Evolutionary conservation across 257 asterid species (phyloP), one percentile per base, ranked within the genome.

Genomic region (Fraxinus cuspidata): DNA sequence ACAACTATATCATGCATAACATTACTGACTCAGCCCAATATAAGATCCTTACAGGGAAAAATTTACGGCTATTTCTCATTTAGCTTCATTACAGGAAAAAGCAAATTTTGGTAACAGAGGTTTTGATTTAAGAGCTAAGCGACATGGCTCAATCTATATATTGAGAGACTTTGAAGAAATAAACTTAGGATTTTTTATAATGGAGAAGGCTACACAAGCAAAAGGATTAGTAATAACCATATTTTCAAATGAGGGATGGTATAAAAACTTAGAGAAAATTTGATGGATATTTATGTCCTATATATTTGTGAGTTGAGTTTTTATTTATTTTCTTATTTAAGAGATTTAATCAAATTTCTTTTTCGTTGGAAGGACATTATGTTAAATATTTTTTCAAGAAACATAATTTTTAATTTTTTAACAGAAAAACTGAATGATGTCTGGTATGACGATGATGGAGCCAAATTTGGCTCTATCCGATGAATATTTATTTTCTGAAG

Each of bases 171-270:
- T n/a, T 28, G 35, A 76, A 66, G 69, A 65, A 49, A 51, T 69
- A 23, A 32, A 47, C 51, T 56, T 23, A 15, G 78, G 28, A 23
- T 27, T 25, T 60, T 72, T 12, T 53, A 71, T 38, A 47, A 77
- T 56, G 65, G 40, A 56, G 76, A 76, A 66, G 68, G 74, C 80
- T 67, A 63, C 58, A 15, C 53, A 2, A 69, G 71, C 73, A 21
- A 73, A 37, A 56, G n/a, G 29, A 44, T 72, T 38, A 19, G 73
- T 42, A 3, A 56, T 23, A 74, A 47, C 37, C 49, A 71, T 58
- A 51, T 32, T 66, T 78, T 51, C 49, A 71, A 32, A 51, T 27
- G 42, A 4, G 25, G 32, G 70, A 65, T 51, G 58, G 53, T 80
- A 27, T 77, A 64, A 71, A 79, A 56, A 63, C 12, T 29, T 38